Percentiles rank a stretch among this genome's conserved stretches.
These are phyloP conservation scores for Saccharomyces hybrid DNA, from an alignment of 1,139 yeast genomes.

Conservation along the genomic window DNA sequence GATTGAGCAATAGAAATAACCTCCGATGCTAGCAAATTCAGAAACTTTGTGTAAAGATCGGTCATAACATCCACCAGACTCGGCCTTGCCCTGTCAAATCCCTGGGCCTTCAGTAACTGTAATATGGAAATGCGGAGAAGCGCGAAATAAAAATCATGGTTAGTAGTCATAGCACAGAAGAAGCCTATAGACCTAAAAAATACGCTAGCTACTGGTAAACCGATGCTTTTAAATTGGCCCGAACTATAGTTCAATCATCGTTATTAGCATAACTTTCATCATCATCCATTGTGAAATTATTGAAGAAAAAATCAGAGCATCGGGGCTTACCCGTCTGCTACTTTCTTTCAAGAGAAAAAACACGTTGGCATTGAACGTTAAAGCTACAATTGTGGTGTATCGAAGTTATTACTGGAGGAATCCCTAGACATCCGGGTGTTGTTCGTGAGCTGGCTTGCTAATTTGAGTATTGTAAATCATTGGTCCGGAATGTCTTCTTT, in stretches of 20 bases:
- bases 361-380: background rate
- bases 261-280: background rate
- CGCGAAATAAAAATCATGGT: constrained; percentile 46
- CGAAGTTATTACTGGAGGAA: background rate
- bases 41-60: constrained; percentile 51
- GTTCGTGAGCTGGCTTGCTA: constrained; percentile 7
- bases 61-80: constrained; percentile 53
- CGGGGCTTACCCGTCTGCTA: background rate
- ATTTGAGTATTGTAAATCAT: constrained; percentile 10
- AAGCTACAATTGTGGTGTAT: background rate
- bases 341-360: background rate
- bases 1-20: constrained; percentile 35
- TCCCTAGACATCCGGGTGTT: background rate
- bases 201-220: background rate
- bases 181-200: background rate
- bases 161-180: constrained; percentile 15
- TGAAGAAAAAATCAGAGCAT: background rate
- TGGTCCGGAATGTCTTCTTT: constrained; percentile 22
- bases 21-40: constrained; percentile 40
- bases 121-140: constrained; percentile 56
- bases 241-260: background rate
- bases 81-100: constrained; percentile 65
- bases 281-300: background rate
- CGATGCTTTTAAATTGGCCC: background rate
- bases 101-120: constrained; percentile 60